Evolutionary conservation across 73 alveolate genomes (phyloP).

Genomic region (Paramecium bursaria): DNA sequence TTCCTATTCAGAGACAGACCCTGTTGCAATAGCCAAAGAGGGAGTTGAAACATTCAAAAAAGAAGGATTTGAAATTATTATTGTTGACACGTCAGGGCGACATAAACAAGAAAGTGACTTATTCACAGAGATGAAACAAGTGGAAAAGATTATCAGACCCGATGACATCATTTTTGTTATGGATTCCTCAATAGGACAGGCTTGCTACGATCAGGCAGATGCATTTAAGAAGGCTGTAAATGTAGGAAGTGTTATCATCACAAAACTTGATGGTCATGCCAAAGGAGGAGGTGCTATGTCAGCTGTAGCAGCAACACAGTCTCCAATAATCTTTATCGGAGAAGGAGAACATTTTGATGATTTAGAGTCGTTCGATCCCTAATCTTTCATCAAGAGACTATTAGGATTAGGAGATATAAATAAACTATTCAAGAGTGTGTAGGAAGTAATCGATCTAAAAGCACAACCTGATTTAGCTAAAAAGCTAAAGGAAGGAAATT

Average conservation of each 20-base stretch:
- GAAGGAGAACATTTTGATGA: conserved; percentile 99
- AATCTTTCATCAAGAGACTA: conserved; percentile 94
- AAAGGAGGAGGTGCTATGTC: conserved; percentile 99
- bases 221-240: conserved; percentile 98
- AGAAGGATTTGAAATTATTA: conserved; percentile 96
- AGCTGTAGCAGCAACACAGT: conserved; percentile 97
- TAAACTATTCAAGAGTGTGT: conserved; percentile 94
- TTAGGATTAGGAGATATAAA: conserved; percentile 95
- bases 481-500: conserved; percentile 95
- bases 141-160: conserved; percentile 95
- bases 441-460: conserved; percentile 94
- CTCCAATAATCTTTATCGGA: conserved; percentile 98
- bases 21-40: conserved; percentile 98
- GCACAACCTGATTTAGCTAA: conserved; percentile 94
- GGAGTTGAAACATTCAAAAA: conserved; percentile 93
- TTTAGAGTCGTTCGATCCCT: conserved; percentile 96
- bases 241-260: conserved; percentile 98
- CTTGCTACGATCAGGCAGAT: conserved; percentile 81
- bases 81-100: conserved; percentile 99
- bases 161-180: conserved; percentile 96
- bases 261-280: conserved; percentile 99
- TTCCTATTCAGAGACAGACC: conserved; percentile 98
- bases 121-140: conserved; percentile 98
- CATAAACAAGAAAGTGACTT: conserved; percentile 98
- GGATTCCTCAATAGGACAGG: conserved; percentile 90